phyloP scores from a whole-genome alignment of 2,329 filamentous ascomycete genomes.

The Aspergillus fumigatus region DNA sequence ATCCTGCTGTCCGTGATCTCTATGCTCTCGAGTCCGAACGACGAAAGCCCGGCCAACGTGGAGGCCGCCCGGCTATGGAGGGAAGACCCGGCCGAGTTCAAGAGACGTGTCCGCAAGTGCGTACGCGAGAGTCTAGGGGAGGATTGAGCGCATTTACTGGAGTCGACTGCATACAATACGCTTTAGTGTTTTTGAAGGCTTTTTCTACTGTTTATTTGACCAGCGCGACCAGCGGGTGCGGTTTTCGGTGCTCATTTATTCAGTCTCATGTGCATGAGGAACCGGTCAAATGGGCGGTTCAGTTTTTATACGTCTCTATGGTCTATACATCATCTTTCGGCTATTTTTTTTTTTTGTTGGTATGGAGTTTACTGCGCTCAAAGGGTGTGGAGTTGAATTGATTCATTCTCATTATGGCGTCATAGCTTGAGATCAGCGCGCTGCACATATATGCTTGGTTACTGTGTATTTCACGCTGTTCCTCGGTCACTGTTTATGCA shows the following conservation, averaged over 20 bases:
- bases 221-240: not conserved
- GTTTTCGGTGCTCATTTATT: conserved; percentile 7
- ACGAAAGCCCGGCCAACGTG: conserved; percentile 91
- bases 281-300: not conserved
- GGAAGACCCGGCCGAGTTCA: conserved; percentile 74
- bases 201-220: not conserved
- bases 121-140: conserved; percentile 78
- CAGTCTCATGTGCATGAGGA: conserved; percentile 32
- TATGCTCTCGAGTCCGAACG: conserved; percentile 87
- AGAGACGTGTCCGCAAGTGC: conserved; percentile 70
- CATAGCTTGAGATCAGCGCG: not conserved
- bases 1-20: conserved; percentile 90
- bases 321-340: not conserved
- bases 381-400: conserved; percentile 1
- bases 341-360: not conserved
- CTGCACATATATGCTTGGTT: not conserved
- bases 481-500: no score
- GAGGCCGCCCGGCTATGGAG: conserved; percentile 87
- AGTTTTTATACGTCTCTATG: conserved; percentile 16
- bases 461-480: not conserved
- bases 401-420: not conserved
- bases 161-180: not conserved
- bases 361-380: not conserved
- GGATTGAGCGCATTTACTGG: conserved; percentile 38
- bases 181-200: not conserved